Base-by-base conservation (phyloP, 495 filamentous ascomycete genomes). In the Trypethelium eluteriae region DNA sequence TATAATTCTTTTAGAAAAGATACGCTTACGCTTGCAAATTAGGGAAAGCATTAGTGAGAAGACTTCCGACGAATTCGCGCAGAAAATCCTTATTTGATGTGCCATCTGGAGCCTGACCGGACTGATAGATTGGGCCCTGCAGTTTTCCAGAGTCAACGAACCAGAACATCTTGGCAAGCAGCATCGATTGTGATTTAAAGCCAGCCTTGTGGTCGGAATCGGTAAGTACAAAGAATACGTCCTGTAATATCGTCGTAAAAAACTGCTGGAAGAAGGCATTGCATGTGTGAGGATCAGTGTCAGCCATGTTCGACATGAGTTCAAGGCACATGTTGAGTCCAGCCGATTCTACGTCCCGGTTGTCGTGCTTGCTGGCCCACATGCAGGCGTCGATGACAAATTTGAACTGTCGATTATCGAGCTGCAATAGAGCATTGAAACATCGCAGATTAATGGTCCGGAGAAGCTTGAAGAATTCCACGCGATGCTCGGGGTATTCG, bases 361-460 rank as follows among this genome's bases (percentile, higher is more conserved):
- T 99, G 78, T 98, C 94, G 76, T 99, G 94, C 78, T 99, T 99
- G 79, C 92, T 96, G 10, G 94, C 94, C 94, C 94, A 99, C 86
- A 98, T 89, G 83, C 94, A 99, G 36, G 93, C 93, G 73, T 99
- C 94, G 70, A 99, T 98, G 71, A 99, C 94, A 73, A 98, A 96
- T 76, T 98, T 98, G 84, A 99, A 98, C 75, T 97, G 93, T 18
- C 90, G 85, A 63, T 87, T 91, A 76, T 99, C 94, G 3, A 99
- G 86, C 75, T 93, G 93, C 63, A 99, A 82, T 7, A 99, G 82
- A 7, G 94, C 82, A 38, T 88, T 90, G 85, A 99, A 99, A 77
- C 95, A 98, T 75, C 92, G 88, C 4, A 96, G 79, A 73, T 99
- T 99, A 79, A 99, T 96, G 12, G 93, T 90, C 72, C 96, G 85